These are phyloP conservation scores for Elymus sibiricus DNA, from an alignment of 176 grass and related monocot species.

Conservation along the genomic window DNA sequence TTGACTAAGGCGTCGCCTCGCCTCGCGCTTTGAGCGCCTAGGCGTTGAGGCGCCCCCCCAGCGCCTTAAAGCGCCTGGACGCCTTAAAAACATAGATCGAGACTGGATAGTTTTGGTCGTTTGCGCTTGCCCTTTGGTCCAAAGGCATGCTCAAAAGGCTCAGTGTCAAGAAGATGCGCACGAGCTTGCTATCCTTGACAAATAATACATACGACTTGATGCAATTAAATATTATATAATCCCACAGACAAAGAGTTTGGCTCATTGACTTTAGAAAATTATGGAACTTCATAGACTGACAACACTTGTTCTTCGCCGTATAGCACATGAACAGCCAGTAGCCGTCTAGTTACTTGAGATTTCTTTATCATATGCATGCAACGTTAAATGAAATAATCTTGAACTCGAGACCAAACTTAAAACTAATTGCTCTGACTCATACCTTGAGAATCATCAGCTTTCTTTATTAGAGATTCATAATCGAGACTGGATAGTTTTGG, in stretches of 20 bases:
- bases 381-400: not conserved
- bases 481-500: not conserved
- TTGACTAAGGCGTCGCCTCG: too few species aligned
- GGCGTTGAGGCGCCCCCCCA: too few species aligned
- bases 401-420: not conserved
- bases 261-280: not conserved
- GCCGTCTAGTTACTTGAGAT: not conserved
- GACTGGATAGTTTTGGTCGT: too few species aligned
- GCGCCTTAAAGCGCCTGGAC: too few species aligned
- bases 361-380: not conserved
- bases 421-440: not conserved
- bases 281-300: not conserved
- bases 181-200: conserved; percentile 39
- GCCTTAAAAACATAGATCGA: not conserved
- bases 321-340: not conserved
- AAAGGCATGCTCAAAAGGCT: conserved; percentile 89
- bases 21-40: too few species aligned
- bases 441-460: conserved; percentile 85
- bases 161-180: conserved; percentile 82
- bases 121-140: conserved; percentile 54
- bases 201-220: not conserved
- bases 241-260: not conserved
- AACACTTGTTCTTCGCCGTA: not conserved
- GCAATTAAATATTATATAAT: not conserved
- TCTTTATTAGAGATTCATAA: conserved; percentile 64